These are phyloP conservation scores for Podaxis pistillaris DNA, from an alignment of 768 basidiomycete species.

Conservation along the genomic window DNA sequence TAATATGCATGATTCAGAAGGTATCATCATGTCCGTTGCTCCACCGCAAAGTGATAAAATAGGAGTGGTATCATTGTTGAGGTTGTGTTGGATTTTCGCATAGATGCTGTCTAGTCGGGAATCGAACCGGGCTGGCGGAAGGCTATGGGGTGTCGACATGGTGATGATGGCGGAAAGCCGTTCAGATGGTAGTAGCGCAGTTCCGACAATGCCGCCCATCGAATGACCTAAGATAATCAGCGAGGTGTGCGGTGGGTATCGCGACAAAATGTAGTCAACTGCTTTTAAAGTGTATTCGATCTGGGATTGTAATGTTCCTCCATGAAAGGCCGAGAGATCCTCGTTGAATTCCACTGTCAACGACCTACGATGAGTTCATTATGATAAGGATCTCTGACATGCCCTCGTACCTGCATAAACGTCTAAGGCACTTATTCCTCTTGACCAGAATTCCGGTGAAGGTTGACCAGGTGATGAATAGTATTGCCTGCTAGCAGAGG, in stretches of 20 bases:
- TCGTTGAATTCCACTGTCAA: constrained; percentile 90
- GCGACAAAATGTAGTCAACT: constrained; percentile 74
- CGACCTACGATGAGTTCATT: neutral
- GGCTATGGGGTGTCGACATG: constrained; percentile 91
- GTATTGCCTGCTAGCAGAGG: constrained; percentile 82
- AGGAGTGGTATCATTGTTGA: constrained; percentile 52
- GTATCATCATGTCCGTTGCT: constrained; percentile 86
- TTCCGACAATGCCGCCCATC: constrained; percentile 95
- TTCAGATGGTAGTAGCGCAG: constrained; percentile 66
- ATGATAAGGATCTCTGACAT: neutral
- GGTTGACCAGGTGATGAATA: constrained; percentile 58
- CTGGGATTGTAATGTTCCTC: constrained; percentile 82
- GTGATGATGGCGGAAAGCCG: constrained; percentile 81
- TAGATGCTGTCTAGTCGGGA: constrained; percentile 77
- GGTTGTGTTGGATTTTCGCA: constrained; percentile 33
- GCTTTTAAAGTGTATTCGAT: constrained; percentile 70
- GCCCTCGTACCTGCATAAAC: constrained; percentile 71
- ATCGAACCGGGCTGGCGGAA: constrained; percentile 90
- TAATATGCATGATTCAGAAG: constrained; percentile 85
- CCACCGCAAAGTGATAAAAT: constrained; percentile 91
- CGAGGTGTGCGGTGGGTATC: constrained; percentile 61
- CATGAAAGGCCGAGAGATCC: constrained; percentile 94
- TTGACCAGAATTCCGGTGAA: constrained; percentile 50
- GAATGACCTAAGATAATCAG: constrained; percentile 90
- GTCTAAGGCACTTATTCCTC: constrained; percentile 62